Conservation (phyloP, 768 basidiomycete species). For the Auricularia auricula-judae region DNA sequence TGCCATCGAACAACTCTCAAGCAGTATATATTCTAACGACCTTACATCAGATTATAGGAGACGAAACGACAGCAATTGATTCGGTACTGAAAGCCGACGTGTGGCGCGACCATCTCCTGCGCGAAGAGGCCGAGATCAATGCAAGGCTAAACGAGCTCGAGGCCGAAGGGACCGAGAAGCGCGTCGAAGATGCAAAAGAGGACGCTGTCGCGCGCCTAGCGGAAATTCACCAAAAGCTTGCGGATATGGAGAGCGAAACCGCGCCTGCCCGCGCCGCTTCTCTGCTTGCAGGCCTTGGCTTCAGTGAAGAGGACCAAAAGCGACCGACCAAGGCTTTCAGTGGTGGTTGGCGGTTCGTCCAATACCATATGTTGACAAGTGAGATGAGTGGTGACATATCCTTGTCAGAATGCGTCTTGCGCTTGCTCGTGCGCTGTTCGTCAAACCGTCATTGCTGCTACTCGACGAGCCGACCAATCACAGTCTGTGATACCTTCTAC, state of each 20-base stretch:
- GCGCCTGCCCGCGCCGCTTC: conserved; percentile 91
- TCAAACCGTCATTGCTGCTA: conserved; percentile 77
- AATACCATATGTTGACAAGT: not conserved
- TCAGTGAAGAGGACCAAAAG: conserved; percentile 78
- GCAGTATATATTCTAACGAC: conserved; percentile 1
- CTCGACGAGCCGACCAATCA: conserved; percentile 96
- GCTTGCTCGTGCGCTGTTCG: conserved; percentile 89
- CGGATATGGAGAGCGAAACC: conserved; percentile 98
- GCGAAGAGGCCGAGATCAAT: conserved; percentile 73
- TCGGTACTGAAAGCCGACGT: conserved; percentile 99
- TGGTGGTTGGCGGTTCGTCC: conserved; percentile 81
- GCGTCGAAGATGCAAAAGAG: conserved; percentile 76
- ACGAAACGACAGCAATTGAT: conserved; percentile 84
- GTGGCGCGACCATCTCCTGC: conserved; percentile 87
- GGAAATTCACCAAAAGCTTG: conserved; percentile 79
- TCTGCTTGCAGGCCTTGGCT: conserved; percentile 86
- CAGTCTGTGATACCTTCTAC: conserved; percentile 36
- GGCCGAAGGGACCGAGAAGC: conserved; percentile 61
- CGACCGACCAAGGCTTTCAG: conserved; percentile 78
- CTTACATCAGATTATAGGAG: conserved; percentile 64
- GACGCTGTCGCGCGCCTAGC: conserved; percentile 71
- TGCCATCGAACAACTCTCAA: conserved; percentile 9
- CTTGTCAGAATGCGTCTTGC: conserved; percentile 81
- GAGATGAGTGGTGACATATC: not conserved
- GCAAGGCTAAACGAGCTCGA: conserved; percentile 63